These are phyloP conservation scores for Didymellaceae sp. DNA, from an alignment of 2,329 filamentous ascomycete genomes.

Conservation along the genomic window DNA sequence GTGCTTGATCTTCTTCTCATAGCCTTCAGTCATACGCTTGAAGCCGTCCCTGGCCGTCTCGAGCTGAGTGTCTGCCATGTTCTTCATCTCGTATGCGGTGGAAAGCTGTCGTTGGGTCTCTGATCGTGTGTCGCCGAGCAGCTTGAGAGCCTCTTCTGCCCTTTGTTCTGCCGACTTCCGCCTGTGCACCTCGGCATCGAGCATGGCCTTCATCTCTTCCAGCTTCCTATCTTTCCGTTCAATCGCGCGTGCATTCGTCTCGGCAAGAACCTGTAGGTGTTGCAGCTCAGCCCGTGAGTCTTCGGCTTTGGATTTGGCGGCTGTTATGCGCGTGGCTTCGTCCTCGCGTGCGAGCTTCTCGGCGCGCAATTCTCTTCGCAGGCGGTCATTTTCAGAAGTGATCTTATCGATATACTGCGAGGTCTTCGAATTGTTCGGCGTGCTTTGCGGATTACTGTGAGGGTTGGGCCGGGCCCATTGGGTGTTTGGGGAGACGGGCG, in stretches of 20 bases:
- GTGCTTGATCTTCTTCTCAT: constrained; percentile 55
- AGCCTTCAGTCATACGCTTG: constrained; percentile 66
- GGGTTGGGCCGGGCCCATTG: constrained; percentile 39
- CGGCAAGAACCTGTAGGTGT: constrained; percentile 70
- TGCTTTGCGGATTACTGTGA: constrained; percentile 32
- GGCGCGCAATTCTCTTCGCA: constrained; percentile 69
- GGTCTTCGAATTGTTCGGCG: constrained; percentile 43
- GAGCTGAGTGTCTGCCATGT: constrained; percentile 65
- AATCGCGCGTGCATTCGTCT: constrained; percentile 73
- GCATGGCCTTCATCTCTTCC: constrained; percentile 68
- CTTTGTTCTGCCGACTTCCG: constrained; percentile 65
- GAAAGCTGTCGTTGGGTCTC: constrained; percentile 70
- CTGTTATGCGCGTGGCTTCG: constrained; percentile 69
- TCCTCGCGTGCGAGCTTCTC: constrained; percentile 65
- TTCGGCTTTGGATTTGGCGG: constrained; percentile 75
- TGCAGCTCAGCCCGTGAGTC: constrained; percentile 72
- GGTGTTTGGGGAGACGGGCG: constrained; percentile 21
- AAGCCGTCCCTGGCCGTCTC: constrained; percentile 74
- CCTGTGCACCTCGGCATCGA: constrained; percentile 70
- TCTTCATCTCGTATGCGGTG: constrained; percentile 55
- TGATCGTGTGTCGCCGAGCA: constrained; percentile 67
- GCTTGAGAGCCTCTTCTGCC: constrained; percentile 66
- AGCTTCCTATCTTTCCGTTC: constrained; percentile 77
- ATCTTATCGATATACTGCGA: constrained; percentile 72
- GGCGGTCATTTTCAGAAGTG: constrained; percentile 78